These are phyloP conservation scores for Aspergillus calidoustus DNA, from an alignment of 2,329 filamentous ascomycete species.

Conservation along the genomic window DNA sequence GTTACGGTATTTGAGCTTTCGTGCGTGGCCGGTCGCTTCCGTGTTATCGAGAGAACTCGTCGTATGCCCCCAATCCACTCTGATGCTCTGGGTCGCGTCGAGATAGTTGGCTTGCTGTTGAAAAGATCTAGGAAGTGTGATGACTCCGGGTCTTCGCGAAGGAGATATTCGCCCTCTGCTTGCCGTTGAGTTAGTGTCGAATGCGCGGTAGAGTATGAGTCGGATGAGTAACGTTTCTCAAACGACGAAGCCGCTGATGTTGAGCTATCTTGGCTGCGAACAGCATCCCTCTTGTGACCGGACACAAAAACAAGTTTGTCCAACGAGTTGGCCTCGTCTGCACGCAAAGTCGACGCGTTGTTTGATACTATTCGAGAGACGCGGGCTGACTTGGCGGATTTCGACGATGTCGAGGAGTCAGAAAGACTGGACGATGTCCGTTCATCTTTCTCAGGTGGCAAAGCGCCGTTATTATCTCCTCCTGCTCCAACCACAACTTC, in stretches of 20 bases:
- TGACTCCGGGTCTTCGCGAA: conserved; percentile 47
- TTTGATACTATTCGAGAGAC: conserved; percentile 27
- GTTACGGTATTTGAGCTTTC: conserved; percentile 24
- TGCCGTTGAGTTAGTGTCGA: conserved; percentile 56
- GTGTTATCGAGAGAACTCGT: conserved; percentile 61
- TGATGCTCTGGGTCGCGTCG: conserved; percentile 56
- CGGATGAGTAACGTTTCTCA: conserved; percentile 49
- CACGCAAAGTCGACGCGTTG: conserved; percentile 28
- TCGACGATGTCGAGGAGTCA: conserved; percentile 50
- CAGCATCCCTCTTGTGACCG: conserved; percentile 26
- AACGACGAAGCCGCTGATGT: conserved; percentile 29
- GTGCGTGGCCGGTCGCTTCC: conserved; percentile 30
- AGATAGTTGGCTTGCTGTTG: conserved; percentile 30
- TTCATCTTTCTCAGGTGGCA: conserved; percentile 58
- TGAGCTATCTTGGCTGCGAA: conserved; percentile 32
- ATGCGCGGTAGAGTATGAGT: conserved; percentile 57
- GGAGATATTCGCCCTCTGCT: conserved; percentile 57
- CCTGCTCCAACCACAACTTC: conserved; percentile 7
- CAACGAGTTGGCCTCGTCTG: conserved; percentile 31
- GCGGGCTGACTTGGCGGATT: conserved; percentile 29
- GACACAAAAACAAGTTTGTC: conserved; percentile 30
- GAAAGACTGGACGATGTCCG: conserved; percentile 62
- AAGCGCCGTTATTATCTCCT: conserved; percentile 34
- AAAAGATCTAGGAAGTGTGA: conserved; percentile 33
- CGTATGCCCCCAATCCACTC: conserved; percentile 72